Conservation (phyloP, 169 alveolate genomes). For the Cryptosporidium viatorum region DNA sequence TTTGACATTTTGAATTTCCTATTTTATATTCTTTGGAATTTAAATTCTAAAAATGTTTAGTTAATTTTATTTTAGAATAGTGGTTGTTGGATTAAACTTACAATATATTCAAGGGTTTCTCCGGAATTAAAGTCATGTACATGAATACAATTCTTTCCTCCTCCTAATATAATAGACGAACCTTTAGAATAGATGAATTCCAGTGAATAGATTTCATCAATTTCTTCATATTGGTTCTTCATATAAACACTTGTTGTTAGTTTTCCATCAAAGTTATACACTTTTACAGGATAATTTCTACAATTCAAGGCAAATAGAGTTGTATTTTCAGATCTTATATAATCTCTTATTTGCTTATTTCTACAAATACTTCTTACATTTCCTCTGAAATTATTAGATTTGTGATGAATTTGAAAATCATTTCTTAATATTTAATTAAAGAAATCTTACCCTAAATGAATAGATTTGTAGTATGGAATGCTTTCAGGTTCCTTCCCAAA, state of each 20-base stretch:
- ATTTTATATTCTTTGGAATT: not conserved
- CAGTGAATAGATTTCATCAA: slow-evolving; percentile 31
- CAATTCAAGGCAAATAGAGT: slow-evolving; percentile 1
- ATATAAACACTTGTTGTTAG: not conserved
- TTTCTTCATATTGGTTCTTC: slow-evolving; percentile 18
- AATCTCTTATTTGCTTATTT: not conserved
- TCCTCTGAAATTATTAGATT: slow-evolving; percentile 23
- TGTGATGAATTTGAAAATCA: not conserved
- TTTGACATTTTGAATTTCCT: slow-evolving; percentile 7
- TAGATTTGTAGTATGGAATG: not conserved
- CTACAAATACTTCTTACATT: slow-evolving; percentile 26
- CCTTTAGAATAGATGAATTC: not conserved
- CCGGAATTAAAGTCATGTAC: not conserved
- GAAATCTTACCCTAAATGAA: slow-evolving; percentile 17
- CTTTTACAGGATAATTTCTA: slow-evolving; percentile 22
- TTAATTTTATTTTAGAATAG: not conserved
- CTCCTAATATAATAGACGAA: slow-evolving; percentile 10
- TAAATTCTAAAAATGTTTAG: not conserved
- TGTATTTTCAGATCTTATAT: not conserved
- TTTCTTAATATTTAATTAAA: not conserved
- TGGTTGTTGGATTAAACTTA: not conserved
- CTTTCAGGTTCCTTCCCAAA: not conserved
- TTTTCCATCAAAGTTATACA: slow-evolving; percentile 11
- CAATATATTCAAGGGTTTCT: not conserved
- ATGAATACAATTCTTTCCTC: slow-evolving; percentile 37